Evolutionary conservation across 305 asterid species (phyloP).

Genomic region (Rubia balearica): DNA sequence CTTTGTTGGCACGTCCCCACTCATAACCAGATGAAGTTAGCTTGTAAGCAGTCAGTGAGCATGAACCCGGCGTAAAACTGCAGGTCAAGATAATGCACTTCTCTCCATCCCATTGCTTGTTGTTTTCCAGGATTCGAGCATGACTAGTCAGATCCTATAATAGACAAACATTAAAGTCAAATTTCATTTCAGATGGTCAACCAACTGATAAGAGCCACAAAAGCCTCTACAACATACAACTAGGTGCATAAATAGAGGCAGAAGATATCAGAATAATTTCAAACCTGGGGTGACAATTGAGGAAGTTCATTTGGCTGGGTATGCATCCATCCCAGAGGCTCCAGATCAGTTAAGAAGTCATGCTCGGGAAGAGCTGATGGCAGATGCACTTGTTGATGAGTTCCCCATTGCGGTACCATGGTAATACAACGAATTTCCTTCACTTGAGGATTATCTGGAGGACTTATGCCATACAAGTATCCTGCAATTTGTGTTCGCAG

Average conservation of each 20-base stretch:
- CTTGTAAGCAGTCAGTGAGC: slow-evolving; percentile 93
- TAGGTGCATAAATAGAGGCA: not conserved
- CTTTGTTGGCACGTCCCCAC: slow-evolving; percentile 96
- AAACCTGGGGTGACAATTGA: slow-evolving; percentile 94
- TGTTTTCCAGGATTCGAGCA: slow-evolving; percentile 72
- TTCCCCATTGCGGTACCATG: slow-evolving; percentile 99
- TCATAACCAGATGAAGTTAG: slow-evolving; percentile 91
- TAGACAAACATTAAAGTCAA: not conserved
- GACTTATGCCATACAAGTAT: slow-evolving; percentile 88
- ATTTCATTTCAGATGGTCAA: slow-evolving; percentile 5
- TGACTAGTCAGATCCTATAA: slow-evolving; percentile 75
- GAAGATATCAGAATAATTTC: not conserved
- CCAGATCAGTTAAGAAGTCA: slow-evolving; percentile 84
- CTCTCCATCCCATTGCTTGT: slow-evolving; percentile 99
- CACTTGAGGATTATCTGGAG: slow-evolving; percentile 99
- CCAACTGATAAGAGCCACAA: not conserved
- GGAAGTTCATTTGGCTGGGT: slow-evolving; percentile 99
- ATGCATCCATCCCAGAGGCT: slow-evolving; percentile 99
- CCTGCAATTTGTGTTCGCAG: slow-evolving; percentile 94
- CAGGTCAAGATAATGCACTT: slow-evolving; percentile 89
- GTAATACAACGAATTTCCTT: slow-evolving; percentile 97
- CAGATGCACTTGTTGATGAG: slow-evolving; percentile 92
- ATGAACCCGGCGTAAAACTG: slow-evolving; percentile 98
- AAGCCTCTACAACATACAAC: not conserved
- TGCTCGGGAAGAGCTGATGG: slow-evolving; percentile 95